Conservation (phyloP, 345 rosid genomes). For the Alliaria petiolata region DNA sequence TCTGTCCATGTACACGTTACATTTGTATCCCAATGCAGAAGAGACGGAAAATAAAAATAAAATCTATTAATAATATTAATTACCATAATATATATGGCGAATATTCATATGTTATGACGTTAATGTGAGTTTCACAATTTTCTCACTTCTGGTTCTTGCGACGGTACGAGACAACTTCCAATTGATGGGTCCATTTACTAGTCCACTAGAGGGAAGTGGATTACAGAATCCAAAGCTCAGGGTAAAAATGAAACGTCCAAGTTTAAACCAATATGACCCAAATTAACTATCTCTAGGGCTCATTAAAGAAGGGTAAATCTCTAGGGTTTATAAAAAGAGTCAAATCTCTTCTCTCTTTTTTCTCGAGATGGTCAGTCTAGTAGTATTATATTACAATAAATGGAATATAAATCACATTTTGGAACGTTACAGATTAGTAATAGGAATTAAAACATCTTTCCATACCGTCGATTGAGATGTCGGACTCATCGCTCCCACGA, state of each 20-base stretch:
- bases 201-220: constrained; percentile 29
- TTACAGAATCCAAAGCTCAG: constrained; percentile 33
- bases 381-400: not conserved
- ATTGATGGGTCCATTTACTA: constrained; percentile 25
- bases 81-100: not conserved
- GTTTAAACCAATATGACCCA: not conserved
- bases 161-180: constrained; percentile 27
- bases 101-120: not conserved
- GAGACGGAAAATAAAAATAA: not conserved
- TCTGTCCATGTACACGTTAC: not conserved
- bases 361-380: not conserved
- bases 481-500: constrained; percentile 59
- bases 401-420: not conserved
- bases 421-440: constrained; percentile 1
- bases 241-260: not conserved
- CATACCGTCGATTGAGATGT: constrained; percentile 54
- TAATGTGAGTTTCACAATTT: not conserved
- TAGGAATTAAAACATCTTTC: constrained; percentile 13
- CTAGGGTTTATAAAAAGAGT: not conserved
- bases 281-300: constrained; percentile 3
- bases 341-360: not conserved
- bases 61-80: not conserved
- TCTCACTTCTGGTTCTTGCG: constrained; percentile 8
- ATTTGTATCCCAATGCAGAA: not conserved
- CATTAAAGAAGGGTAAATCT: not conserved